Evolutionary conservation across 2,329 filamentous ascomycete genomes (phyloP), one percentile per base, ranked within the genome.

Genomic region (Hysterium pulicare): DNA sequence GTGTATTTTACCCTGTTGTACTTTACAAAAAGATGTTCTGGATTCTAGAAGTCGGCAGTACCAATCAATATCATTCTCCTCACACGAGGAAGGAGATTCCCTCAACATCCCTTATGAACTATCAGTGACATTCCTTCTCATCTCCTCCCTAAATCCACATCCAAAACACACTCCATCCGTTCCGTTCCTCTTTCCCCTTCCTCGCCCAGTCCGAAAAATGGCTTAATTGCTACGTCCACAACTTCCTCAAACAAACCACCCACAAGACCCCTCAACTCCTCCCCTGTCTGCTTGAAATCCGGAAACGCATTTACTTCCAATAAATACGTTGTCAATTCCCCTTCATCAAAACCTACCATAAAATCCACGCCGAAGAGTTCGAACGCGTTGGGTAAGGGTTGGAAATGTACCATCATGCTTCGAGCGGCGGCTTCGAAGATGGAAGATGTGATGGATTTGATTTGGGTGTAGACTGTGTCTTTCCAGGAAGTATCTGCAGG

Each of bases 271-370:
- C 77, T 81, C 50, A 95, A 68, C 43, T 86, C 84, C 6, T 77
- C 76, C 0, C 93, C 93, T 13, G 90, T 95, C 78, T 97, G 91
- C 59, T 79, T 83, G 61, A 97, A 97, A 70, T 98, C 93, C 8
- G 93, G 93, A 68, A 95, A 98, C 0, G 91, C 88, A 71, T 98
- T 98, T 23, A 95, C 80, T 71, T 98, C 93, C 43, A 98, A 71
- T 58, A 98, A 64, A 82, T 83, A 96, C 3, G 82, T 79, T 3
- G 59, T 74, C 32, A 66, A 16, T 2, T 44, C 41, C 0, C 81
- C 83, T 57, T 90, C 87, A 9, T 63, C 61, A 3, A 61, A 33
- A 0, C 56, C 49, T 8, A 96, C 83, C 57, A 98, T 66, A 61
- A 93, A 98, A 64, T 98, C 93, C 32, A 97, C 67, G 0, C 93